Evolutionary conservation across 257 asterid species (phyloP).

Genomic region (Lavandula angustifolia): DNA sequence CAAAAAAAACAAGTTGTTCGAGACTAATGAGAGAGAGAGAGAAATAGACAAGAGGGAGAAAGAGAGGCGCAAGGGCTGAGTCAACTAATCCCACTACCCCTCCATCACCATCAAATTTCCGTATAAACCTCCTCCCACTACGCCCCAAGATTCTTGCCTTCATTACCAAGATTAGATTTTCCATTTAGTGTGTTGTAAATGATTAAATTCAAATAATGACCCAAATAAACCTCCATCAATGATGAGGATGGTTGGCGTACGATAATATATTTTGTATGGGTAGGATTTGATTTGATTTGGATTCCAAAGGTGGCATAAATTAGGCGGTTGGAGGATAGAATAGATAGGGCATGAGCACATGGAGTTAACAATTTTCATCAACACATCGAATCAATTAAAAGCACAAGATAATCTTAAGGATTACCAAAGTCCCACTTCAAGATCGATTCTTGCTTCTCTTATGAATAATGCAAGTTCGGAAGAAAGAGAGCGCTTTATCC

Average conservation of each 20-base stretch:
- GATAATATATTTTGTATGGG: constrained; percentile 1
- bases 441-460: too few relatives aligned
- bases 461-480: too few relatives aligned
- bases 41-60: not conserved
- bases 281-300: constrained; percentile 20
- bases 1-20: not conserved
- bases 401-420: too few relatives aligned
- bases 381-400: constrained; percentile 10
- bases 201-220: not conserved
- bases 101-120: constrained; percentile 25
- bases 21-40: too few relatives aligned
- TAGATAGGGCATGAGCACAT: constrained; percentile 39
- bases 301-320: constrained; percentile 11
- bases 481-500: too few relatives aligned
- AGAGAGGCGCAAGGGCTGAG: constrained; percentile 17
- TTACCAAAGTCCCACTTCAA: too few relatives aligned
- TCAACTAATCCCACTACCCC: constrained; percentile 14
- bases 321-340: constrained; percentile 18
- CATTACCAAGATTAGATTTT: not conserved
- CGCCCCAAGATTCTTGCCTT: constrained; percentile 16
- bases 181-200: not conserved
- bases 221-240: not conserved
- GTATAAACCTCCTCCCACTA: constrained; percentile 16
- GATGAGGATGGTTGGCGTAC: not conserved
- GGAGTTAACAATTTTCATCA: constrained; percentile 23